Evolutionary conservation across 2,329 filamentous ascomycete species (phyloP), one percentile per base, ranked within the genome.

Genomic region (Curvularia eragrostidis): DNA sequence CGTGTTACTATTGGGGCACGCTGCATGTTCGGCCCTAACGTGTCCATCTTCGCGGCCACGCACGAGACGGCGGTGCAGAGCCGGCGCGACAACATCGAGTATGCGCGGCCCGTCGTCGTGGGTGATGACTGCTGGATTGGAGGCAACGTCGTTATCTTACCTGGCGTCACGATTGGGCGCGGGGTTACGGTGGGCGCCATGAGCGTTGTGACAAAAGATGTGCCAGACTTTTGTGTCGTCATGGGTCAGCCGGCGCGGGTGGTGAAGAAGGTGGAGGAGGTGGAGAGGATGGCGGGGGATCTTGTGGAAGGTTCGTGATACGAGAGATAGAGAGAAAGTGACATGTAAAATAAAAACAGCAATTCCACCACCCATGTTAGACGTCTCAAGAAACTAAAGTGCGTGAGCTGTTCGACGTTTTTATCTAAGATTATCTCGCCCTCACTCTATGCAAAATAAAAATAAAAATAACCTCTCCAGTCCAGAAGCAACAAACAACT

Each of bases 171-270:
- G 1, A 89, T 96, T 63, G 92, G 93, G 0, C 82, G 84, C 53
- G 91, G 92, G 0, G 83, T 81, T 4, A 90, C 88, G 0, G 83
- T 96, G 59, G 93, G 91, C 1, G 92, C 93, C 1, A 91, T 89
- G 1, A 91, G 89, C 72, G 90, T 96, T 3, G 91, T 96, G 23
- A 95, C 91, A 2, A 95, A 89, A 78, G 82, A 89, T 74, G 84
- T 91, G n/a, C 83, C 86, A 4, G 82, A 84, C 7, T 87, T 85
- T 59, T 82, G 82, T 24, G 82, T 87, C 8, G 87, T 86, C 0
- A 87, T 81, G 19, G 89, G 89, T 0, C 90, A 89, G 67, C 89
- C 89, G 24, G 88, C 87, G 6, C 82, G 80, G 57, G 77, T 89
- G 12, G 75, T 90, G 3, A 72, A 71, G 55, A 72, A 69, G 51